Base-by-base conservation (phyloP, 2,329 filamentous ascomycete species). In the Venturiaceae sp. region DNA sequence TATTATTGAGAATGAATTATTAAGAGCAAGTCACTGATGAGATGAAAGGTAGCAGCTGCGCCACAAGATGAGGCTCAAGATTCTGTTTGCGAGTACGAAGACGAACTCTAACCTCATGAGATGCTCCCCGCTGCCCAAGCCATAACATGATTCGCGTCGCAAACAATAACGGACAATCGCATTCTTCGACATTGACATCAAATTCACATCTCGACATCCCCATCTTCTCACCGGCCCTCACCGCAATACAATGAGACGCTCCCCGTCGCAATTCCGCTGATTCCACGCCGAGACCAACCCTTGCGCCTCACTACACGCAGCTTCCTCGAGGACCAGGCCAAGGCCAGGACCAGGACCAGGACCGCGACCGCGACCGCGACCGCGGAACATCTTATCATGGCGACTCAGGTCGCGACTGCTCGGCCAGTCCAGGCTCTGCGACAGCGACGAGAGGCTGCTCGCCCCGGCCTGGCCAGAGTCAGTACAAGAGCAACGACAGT, bases 371-470 rank as follows among this genome's bases (percentile, higher is more conserved):
- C n/a, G n/a, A n/a, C n/a, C n/a, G n/a, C n/a, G n/a, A n/a, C n/a
- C n/a, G n/a, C n/a, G n/a, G n/a, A n/a, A n/a, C n/a, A n/a, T n/a
- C n/a, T n/a, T n/a, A 30, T 30, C 14, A 62, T 73, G 11, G 58
- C 60, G 1, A 70, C 74, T 52, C 41, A 62, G 21, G 69, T 71
- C 5, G 60, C 64, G 5, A 52, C 69, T n/a, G 59, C 66, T 41
- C 75, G 76, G 65, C 70, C 73, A 36, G 30, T 50, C 8, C 67
- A 76, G 46, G 75, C 75, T 62, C 66, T 72, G 44, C 44, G 44
- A 53, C 44, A 50, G 26, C 44, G 44, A 50, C 73, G 74, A 58
- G 69, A 73, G 58, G 68, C 70, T n/a, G 72, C 75, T 58, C 73
- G 74, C 39, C 74, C 72, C 9, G 59, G 62, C 16, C 58, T 60